A percentile compares a stretch with the other conserved stretches of the same genome.
phyloP scores from a whole-genome alignment of 805 yeast species.

The Candida railenensis region DNA sequence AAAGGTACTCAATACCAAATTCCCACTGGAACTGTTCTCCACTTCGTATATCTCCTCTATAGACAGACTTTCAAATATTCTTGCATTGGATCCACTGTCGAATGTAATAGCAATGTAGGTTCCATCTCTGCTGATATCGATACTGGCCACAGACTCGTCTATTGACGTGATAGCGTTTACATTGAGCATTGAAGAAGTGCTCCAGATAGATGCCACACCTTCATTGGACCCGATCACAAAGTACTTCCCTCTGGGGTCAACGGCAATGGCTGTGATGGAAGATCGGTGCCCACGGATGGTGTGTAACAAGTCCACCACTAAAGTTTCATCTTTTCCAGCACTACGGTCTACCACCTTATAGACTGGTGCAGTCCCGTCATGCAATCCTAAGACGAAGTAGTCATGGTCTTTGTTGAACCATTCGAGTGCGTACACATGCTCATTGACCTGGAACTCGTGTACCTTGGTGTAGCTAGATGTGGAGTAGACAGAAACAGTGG shows the following conservation, averaged over 20 bases:
- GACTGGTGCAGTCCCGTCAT: constrained; percentile 43
- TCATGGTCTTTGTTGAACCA: constrained; percentile 46
- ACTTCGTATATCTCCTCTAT: constrained; percentile 29
- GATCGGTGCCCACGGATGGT: constrained; percentile 47
- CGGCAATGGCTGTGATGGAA: constrained; percentile 42
- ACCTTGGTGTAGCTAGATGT: constrained; percentile 26
- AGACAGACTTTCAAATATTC: constrained; percentile 34
- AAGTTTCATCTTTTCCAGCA: neutral
- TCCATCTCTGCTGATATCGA: constrained; percentile 48
- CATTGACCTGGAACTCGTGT: constrained; percentile 8
- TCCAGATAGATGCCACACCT: constrained; percentile 56
- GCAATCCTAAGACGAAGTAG: constrained; percentile 39
- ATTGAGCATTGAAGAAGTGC: constrained; percentile 34
- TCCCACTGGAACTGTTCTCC: constrained; percentile 28
- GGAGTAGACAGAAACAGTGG: constrained; percentile 34
- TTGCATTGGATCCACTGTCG: constrained; percentile 41
- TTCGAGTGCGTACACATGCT: constrained; percentile 37
- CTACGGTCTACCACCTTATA: constrained; percentile 14
- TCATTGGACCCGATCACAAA: constrained; percentile 57
- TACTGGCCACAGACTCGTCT: constrained; percentile 42
- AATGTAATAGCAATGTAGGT: constrained; percentile 42
- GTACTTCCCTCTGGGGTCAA: constrained; percentile 54
- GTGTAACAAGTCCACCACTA: constrained; percentile 10
- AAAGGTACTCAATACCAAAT: constrained; percentile 23
- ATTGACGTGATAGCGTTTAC: constrained; percentile 35